Evolutionary conservation across 2,329 filamentous ascomycete genomes (phyloP).

Genomic region (Cercospora sojina): DNA sequence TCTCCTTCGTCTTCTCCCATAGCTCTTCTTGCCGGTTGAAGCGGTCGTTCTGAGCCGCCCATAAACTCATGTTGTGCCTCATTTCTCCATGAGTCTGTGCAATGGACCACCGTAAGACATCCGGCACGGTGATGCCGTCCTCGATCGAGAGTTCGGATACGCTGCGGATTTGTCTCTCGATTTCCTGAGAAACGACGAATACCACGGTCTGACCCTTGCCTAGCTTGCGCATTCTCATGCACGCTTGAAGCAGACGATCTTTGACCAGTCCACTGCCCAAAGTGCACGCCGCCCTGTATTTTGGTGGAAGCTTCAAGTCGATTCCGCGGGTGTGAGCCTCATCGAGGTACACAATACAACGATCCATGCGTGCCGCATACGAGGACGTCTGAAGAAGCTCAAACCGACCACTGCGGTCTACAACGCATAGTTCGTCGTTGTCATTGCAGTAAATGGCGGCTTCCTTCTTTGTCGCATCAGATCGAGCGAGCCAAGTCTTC

Average conservation of each 20-base stretch:
- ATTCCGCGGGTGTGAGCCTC: slow-evolving; percentile 69
- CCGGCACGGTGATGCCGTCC: slow-evolving; percentile 47
- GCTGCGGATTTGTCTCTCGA: slow-evolving; percentile 53
- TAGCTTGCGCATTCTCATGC: slow-evolving; percentile 68
- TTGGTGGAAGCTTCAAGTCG: slow-evolving; percentile 60
- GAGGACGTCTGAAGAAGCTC: slow-evolving; percentile 59
- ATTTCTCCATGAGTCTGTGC: slow-evolving; percentile 56
- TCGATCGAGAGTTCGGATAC: neutral
- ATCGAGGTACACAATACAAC: slow-evolving; percentile 67
- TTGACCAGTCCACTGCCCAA: slow-evolving; percentile 65
- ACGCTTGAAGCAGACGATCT: slow-evolving; percentile 68
- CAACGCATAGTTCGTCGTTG: slow-evolving; percentile 54
- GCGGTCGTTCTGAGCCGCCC: slow-evolving; percentile 60
- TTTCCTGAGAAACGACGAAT: slow-evolving; percentile 61
- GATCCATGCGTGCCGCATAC: slow-evolving; percentile 55
- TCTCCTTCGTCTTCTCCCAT: slow-evolving; percentile 50
- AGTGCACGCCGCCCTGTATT: slow-evolving; percentile 65
- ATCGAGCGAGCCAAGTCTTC: slow-evolving; percentile 51
- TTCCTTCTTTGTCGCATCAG: slow-evolving; percentile 31
- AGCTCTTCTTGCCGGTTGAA: slow-evolving; percentile 39
- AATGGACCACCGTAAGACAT: slow-evolving; percentile 63
- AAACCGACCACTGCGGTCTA: slow-evolving; percentile 49
- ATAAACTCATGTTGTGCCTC: slow-evolving; percentile 55
- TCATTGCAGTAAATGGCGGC: slow-evolving; percentile 60
- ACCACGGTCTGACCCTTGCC: slow-evolving; percentile 65